Evolutionary conservation across 2,329 filamentous ascomycete species (phyloP), one percentile per base, ranked within the genome.

Genomic region (Fusarium sp.): DNA sequence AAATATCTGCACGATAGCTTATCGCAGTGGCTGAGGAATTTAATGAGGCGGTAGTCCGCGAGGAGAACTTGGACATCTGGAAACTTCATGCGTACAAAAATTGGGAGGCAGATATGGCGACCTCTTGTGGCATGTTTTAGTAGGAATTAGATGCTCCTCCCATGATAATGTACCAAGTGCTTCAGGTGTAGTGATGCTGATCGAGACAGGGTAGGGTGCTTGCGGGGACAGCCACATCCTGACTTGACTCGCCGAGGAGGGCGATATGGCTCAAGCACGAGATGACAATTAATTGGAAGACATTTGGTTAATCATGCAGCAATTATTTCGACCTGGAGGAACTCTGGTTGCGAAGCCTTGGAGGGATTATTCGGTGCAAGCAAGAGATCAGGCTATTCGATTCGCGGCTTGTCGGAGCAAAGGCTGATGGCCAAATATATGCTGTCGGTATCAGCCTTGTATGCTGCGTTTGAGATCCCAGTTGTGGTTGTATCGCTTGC

Each of bases 321-420:
- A 36, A 36, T 36, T 16, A 5, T n/a, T 39, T 12, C 13, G 38
- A 22, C 10, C 22, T 0, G 13, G 38, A 22, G 22, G 5, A 6
- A 39, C 13, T 20, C 38, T n/a, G 38, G 22, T 39, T 1, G 5
- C 22, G 22, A 1, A 39, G 38, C 13, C 38, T 22, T 22, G 5
- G 20, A 39, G 38, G 38, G 22, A 39, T 22, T 38, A 9, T 13
- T 1, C 8, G 38, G 38, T 10, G 2, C 13, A 9, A 39, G 13
- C n/a, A 13, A 39, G 38, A 39, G 22, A 10, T 13, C 8, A 6
- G 38, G 38, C 38, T 0, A 6, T 10, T 39, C 1, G 6, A 39
- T n/a, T 39, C 13, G 38, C 13, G 22, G 0, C 38, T n/a, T 39
- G 0, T 14, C 36, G 13, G 13, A n/a, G 1, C 1, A 13, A 39